Base-by-base conservation (phyloP, 2,329 filamentous ascomycete species). In the Malbranchea zuffiana region DNA sequence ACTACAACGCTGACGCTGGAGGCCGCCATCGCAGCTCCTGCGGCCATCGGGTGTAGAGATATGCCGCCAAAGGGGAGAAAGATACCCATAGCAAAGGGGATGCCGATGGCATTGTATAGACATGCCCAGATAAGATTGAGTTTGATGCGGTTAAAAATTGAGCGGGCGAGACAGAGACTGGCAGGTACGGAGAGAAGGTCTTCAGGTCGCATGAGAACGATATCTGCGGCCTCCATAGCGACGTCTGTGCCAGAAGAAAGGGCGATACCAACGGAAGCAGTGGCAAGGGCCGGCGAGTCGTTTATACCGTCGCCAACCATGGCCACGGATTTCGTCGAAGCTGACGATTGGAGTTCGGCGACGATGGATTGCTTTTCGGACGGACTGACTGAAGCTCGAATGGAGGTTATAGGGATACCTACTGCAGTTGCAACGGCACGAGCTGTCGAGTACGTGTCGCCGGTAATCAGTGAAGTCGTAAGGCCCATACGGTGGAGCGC, bases 291-390 rank as follows among this genome's bases (percentile, higher is more conserved):
- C 0, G 90, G 90, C 0, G 86, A 94, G 65, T 98, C 90, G 61
- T 98, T 98, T 71, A 98, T 95, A 27, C 90, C 90, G 58, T 98
- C 90, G 35, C 90, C 87, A 10, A 96, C 87, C 90, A 98, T 98
- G 48, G 84, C 90, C 17, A 96, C 84, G 12, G 16, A 28, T 33
- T 81, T 68, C 50, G 86, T 74, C 43, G 85, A 85, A 42, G 85
- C 84, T 34, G 69, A 60, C 0, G 69, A 66, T 62, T 95, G 85
- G 12, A 96, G 71, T 37, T 80, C 66, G 33, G 76, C 74, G 50
- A 98, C 72, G 48, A 96, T 92, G 18, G 72, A 68, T 56, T 92
- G 87, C 57, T 98, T 98, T 62, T 93, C 82, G 45, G 85, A 80
- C 0, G 90, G 90, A 3, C 82, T 85, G 32, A 88, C 82, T n/a